A percentile compares a stretch with the other conserved stretches of the same genome.
Evolutionary conservation across 257 asterid genomes (phyloP).

Genomic region (Solanum pennellii): DNA sequence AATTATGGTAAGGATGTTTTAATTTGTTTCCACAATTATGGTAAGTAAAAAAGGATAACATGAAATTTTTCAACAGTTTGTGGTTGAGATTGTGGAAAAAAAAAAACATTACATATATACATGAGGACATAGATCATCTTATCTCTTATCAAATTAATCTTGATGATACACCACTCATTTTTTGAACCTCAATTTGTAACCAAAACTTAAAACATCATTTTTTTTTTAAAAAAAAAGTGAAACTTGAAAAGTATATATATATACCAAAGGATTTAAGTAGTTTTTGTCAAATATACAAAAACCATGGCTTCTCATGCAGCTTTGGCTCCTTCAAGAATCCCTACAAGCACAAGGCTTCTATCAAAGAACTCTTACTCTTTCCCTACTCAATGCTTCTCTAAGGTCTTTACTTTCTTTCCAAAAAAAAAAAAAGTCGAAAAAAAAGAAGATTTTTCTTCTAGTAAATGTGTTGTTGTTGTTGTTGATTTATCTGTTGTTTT

Average conservation of each 20-base stretch:
- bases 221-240: not conserved
- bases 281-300: slow-evolving; percentile 1
- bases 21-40: not conserved
- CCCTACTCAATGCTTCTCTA: slow-evolving; percentile 57
- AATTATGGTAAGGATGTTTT: not conserved
- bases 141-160: slow-evolving; percentile 31
- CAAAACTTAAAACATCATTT: slow-evolving; percentile 8
- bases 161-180: slow-evolving; percentile 44
- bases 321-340: slow-evolving; percentile 81
- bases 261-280: not conserved
- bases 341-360: slow-evolving; percentile 45
- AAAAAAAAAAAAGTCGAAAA: no score
- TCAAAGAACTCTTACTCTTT: slow-evolving; percentile 37
- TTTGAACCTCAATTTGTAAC: slow-evolving; percentile 21
- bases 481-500: not conserved
- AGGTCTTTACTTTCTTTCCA: slow-evolving; percentile 18
- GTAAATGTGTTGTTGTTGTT: not conserved
- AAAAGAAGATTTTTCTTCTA: not conserved
- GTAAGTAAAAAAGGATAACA: not conserved
- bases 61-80: slow-evolving; percentile 10
- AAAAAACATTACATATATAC: not conserved
- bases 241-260: not conserved
- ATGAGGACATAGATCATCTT: slow-evolving; percentile 31
- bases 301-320: slow-evolving; percentile 90
- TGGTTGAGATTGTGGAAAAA: slow-evolving; percentile 30